These are phyloP conservation scores for Skeletonema grethae DNA, from an alignment of 108 stramenopile genomes.

Conservation along the genomic window DNA sequence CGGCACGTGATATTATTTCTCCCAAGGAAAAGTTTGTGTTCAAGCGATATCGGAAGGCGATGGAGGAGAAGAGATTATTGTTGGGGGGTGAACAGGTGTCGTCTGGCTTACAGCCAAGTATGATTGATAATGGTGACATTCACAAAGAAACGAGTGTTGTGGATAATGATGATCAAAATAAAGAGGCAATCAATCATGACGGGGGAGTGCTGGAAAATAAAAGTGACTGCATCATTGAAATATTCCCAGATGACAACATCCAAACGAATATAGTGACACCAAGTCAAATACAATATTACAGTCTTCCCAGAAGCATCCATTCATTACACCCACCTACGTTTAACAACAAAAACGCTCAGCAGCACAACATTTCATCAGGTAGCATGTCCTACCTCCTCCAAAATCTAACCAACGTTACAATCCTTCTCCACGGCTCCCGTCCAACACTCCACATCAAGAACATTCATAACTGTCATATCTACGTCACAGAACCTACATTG, in stretches of 20 bases:
- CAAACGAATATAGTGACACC: neutral
- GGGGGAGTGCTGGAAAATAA: slow-evolving; percentile 39
- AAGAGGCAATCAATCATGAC: slow-evolving; percentile 2
- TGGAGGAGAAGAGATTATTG: slow-evolving; percentile 33
- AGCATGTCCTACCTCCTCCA: slow-evolving; percentile 37
- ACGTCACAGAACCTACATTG: slow-evolving; percentile 25
- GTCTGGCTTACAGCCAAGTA: neutral
- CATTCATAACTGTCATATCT: slow-evolving; percentile 31
- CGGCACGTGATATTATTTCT: slow-evolving; percentile 32
- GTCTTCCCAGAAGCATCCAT: slow-evolving; percentile 4
- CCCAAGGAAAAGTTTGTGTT: slow-evolving; percentile 56
- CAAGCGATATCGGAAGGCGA: slow-evolving; percentile 32
- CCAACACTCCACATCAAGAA: slow-evolving; percentile 46
- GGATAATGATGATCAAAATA: neutral
- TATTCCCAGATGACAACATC: slow-evolving; percentile 28
- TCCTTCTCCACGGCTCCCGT: slow-evolving; percentile 38
- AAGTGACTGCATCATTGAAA: slow-evolving; percentile 35
- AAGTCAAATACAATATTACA: slow-evolving; percentile 11
- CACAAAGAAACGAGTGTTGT: neutral
- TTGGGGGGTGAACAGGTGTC: neutral
- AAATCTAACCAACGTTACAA: slow-evolving; percentile 31
- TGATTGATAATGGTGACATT: neutral
- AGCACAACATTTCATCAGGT: slow-evolving; percentile 3
- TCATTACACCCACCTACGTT: slow-evolving; percentile 14
- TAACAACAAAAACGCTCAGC: neutral